A percentile compares a stretch with the other conserved stretches of the same genome.
Conservation (phyloP, 257 asterid genomes). For the Osmanthus fragrans region DNA sequence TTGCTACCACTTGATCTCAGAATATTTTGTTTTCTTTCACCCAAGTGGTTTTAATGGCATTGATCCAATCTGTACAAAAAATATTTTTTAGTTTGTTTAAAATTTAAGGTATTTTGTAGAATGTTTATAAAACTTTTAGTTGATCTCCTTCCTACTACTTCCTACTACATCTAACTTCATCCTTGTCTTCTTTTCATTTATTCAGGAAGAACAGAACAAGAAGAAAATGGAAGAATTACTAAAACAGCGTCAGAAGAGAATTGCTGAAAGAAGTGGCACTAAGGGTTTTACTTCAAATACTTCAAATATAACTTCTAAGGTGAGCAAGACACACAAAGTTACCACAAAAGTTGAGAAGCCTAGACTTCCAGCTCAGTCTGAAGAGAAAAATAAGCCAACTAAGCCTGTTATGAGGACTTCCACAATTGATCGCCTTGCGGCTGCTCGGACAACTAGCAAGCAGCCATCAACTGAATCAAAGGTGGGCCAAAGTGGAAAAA, state of each 20-base stretch:
- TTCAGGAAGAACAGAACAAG: constrained; percentile 70
- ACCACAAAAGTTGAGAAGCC: constrained; percentile 37
- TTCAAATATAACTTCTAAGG: constrained; percentile 39
- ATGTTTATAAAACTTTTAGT: not conserved
- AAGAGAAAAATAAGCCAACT: constrained; percentile 35
- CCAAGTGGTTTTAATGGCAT: not conserved
- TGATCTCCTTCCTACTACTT: not conserved
- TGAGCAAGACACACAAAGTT: constrained; percentile 33
- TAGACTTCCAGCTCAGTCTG: constrained; percentile 30
- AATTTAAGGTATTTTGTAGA: not conserved
- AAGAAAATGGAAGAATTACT: constrained; percentile 65
- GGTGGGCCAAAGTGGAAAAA: constrained; percentile 36
- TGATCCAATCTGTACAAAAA: not conserved
- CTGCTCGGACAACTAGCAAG: constrained; percentile 51
- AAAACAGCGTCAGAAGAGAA: constrained; percentile 70
- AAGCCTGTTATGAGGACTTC: constrained; percentile 56
- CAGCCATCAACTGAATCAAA: constrained; percentile 39
- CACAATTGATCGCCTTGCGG: constrained; percentile 68
- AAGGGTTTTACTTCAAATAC: constrained; percentile 32
- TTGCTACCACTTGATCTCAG: not conserved
- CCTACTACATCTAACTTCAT: constrained; percentile 1
- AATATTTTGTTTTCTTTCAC: not conserved
- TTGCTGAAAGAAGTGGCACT: constrained; percentile 73
- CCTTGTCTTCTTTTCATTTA: not conserved
- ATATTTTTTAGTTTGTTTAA: not conserved